Percentiles rank a stretch among this genome's conserved stretches.
phyloP scores from a whole-genome alignment of 805 yeast genomes.

The Schizosaccharomyces cryophilus region DNA sequence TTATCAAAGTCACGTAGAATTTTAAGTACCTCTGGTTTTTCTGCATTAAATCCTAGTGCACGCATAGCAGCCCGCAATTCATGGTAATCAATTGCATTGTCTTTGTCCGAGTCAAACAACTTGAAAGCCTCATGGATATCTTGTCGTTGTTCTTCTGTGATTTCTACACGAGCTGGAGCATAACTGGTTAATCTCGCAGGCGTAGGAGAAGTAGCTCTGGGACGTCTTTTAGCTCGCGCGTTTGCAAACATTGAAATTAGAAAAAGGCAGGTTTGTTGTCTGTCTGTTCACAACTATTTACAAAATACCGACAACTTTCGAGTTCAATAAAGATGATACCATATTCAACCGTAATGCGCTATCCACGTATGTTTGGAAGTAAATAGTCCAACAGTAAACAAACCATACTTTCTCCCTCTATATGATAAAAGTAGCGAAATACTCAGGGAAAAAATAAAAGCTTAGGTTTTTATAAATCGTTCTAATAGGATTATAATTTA shows the following conservation, averaged over 20 bases:
- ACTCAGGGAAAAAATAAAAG: too few species aligned
- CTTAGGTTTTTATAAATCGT: too few species aligned
- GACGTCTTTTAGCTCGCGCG: not conserved
- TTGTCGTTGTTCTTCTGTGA: not conserved
- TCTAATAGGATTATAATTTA: too few species aligned
- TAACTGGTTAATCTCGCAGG: not conserved
- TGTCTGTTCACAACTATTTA: not conserved
- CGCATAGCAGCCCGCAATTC: conserved; percentile 26
- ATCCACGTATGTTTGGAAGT: too few species aligned
- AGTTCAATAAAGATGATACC: not conserved
- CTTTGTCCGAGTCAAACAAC: conserved; percentile 76
- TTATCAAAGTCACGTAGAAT: conserved; percentile 39
- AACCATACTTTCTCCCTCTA: too few species aligned
- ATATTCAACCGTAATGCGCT: not conserved
- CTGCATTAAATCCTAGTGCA: conserved; percentile 75
- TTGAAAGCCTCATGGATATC: conserved; percentile 54
- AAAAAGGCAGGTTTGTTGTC: not conserved
- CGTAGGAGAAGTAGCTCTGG: not conserved
- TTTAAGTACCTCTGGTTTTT: conserved; percentile 56
- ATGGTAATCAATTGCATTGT: conserved; percentile 31
- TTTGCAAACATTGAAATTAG: not conserved
- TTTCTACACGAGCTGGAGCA: not conserved
- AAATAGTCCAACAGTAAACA: too few species aligned
- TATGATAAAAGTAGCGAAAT: too few species aligned
- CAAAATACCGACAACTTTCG: not conserved